A percentile compares a stretch with the other conserved stretches of the same genome.
These are phyloP conservation scores for Clavispora fructus DNA, from an alignment of 805 yeast species.

Conservation along the genomic window DNA sequence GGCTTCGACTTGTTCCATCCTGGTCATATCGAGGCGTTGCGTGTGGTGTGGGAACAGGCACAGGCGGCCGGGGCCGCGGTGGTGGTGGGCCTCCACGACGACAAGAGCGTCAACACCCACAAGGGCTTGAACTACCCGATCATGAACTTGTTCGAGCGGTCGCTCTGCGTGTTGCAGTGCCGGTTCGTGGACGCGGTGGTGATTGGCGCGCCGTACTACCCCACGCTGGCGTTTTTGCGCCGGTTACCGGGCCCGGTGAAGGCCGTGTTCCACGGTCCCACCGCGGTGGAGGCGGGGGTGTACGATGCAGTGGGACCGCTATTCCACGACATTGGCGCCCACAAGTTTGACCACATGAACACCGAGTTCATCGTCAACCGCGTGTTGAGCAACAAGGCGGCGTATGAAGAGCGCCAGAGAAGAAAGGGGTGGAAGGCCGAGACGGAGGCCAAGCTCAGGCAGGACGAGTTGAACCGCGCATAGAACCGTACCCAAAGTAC, in stretches of 20 bases:
- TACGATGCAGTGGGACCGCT: constrained; percentile 35
- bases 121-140: constrained; percentile 70
- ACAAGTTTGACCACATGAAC: constrained; percentile 59
- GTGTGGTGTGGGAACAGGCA: constrained; percentile 40
- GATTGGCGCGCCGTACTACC: constrained; percentile 60
- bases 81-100: constrained; percentile 66
- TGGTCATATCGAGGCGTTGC: constrained; percentile 78
- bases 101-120: constrained; percentile 45
- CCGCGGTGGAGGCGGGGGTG: constrained; percentile 26
- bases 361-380: constrained; percentile 70
- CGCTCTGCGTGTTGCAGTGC: constrained; percentile 85
- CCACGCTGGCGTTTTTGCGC: constrained; percentile 36
- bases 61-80: constrained; percentile 38
- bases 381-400: constrained; percentile 59
- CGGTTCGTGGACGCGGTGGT: constrained; percentile 75
- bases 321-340: constrained; percentile 43
- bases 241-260: constrained; percentile 34
- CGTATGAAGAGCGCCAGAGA: constrained; percentile 81
- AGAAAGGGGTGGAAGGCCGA: constrained; percentile 80
- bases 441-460: constrained; percentile 26
- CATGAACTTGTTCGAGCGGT: constrained; percentile 83
- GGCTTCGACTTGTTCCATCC: constrained; percentile 91
- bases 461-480: constrained; percentile 13
- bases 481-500: not conserved
- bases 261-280: constrained; percentile 57